Evolutionary conservation across 2,329 filamentous ascomycete genomes (phyloP), one percentile per base, ranked within the genome.

Genomic region (Trichoderma pleuroti): DNA sequence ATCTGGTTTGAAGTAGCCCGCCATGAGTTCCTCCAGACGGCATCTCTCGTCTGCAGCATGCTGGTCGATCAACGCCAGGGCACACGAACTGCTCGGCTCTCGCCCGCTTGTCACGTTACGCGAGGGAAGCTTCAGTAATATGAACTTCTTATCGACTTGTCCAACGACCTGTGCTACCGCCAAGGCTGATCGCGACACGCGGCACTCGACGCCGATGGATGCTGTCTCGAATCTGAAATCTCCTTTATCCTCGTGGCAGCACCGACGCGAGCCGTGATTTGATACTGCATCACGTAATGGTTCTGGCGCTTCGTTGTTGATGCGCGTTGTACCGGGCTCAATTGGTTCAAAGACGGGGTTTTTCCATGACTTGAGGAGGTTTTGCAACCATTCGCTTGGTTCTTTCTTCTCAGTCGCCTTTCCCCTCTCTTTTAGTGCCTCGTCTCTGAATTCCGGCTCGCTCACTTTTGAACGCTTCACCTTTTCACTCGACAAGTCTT

Each of bases 1-100:
- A 5, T 72, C 72, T n/a, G 6, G 49, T 4, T 63, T 59, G 72
- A 89, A 89, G 69, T 88, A 89, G 7, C 74, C 74, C 0, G 75
- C 74, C 78, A 97, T 89, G 1, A 99, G 84, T 0, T 80, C 78
- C 77, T 99, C 96, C 1, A 98, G 87, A 1, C 90, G 90, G 73
- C 92, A 90, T 59, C 96, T 87, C 82, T 99, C 96, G 78, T 98
- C 95, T 4, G 94, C 96, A 1, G 96, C 96, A 78, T 99, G 96
- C 77, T 99, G 96, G 76, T 99, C 96, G 7, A 98, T 86, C 49
- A 98, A 84, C 0, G 97, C 85, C 5, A 98, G 82, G 1, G 89
- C 39, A 92, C 83, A 56, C 85, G 73, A 73, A 10, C 60, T 7
- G 14, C 32, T 64, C 6, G 68, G 34, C 32, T 61, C 18, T 32